Evolutionary conservation across 1,284 basidiomycete species (phyloP), one percentile per base, ranked within the genome.

Genomic region (Ceraceosorus bombacis): DNA sequence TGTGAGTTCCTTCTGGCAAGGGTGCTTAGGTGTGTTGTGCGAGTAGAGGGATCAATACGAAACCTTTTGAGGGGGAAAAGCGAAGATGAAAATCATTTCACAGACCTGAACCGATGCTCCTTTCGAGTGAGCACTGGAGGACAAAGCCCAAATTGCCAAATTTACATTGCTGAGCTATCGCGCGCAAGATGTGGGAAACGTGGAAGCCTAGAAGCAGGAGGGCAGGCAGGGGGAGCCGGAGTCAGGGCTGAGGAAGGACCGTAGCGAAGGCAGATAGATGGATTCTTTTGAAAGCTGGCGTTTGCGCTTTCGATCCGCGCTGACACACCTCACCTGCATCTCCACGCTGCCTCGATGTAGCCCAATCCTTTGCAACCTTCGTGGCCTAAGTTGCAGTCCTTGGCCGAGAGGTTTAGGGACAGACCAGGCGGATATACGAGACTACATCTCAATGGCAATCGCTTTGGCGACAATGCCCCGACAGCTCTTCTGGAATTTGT

Each of bases 391-490:
- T 92, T 96, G 76, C 82, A 82, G 8, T 84, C 85, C 5, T 86
- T 96, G 58, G 85, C 90, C 0, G 77, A 85, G 66, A 87, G 95
- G 51, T 99, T 97, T 79, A 83, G 84, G 1, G 76, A 83, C 17
- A 84, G 95, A 5, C 86, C 87, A 5, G 95, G 95, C 8, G 95
- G 95, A 6, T 99, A 97, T 81, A 98, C 95, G 6, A 86, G 95
- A 37, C 87, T 98, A 65, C 87, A 91, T 78, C 89, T 88, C 75
- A 89, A 86, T 68, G 95, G 94, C 48, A 85, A 88, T 77, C 85
- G 94, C 15, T 82, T 81, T 59, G 92, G 93, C 36, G 95, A 99
- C 81, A 89, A 95, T 76, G 95, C 95, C 39, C 90, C 91, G 1
- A 83, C 87, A 65, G 94, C 94, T 4, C 84, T 99, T 60, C 80